Evolutionary conservation across 179 eudicot genomes (phyloP).

Genomic region (Gypsophila paniculata): DNA sequence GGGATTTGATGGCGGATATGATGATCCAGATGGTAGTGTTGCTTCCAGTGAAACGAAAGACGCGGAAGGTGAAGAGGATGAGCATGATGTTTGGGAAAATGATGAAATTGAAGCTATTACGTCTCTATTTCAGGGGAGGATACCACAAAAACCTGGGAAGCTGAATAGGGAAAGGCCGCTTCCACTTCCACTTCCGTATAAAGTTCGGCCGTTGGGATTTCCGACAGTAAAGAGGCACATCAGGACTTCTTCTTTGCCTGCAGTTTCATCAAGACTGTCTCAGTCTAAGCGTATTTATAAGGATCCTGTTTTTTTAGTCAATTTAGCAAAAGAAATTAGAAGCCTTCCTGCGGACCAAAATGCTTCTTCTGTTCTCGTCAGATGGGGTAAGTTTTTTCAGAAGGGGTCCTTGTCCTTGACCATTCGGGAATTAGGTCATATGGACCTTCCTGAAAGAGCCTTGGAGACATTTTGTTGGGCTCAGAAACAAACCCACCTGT

Average conservation of each 20-base stretch:
- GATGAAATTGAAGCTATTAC: conserved; percentile 92
- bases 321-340: conserved; percentile 67
- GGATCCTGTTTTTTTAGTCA: conserved; percentile 63
- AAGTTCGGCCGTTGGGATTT: conserved; percentile 68
- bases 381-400: conserved; percentile 52
- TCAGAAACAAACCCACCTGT: conserved; percentile 66
- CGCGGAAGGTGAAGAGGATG: conserved; percentile 29
- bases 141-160: conserved; percentile 86
- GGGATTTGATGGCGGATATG: conserved; percentile 17
- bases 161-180: conserved; percentile 64
- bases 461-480: conserved; percentile 79
- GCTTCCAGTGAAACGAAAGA: conserved; percentile 19
- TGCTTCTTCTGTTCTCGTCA: conserved; percentile 58
- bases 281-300: conserved; percentile 52
- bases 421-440: conserved; percentile 75
- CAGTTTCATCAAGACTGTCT: conserved; percentile 34
- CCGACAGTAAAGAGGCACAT: conserved; percentile 48
- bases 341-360: conserved; percentile 50
- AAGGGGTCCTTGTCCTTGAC: conserved; percentile 91
- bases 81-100: conserved; percentile 45
- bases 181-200: conserved; percentile 80
- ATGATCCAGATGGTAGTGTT: conserved; percentile 5
- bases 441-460: conserved; percentile 83
- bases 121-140: conserved; percentile 74
- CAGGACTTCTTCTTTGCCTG: conserved; percentile 29